Evolutionary conservation across 208 protist genomes (phyloP), one percentile per base, ranked within the genome.

Genomic region (Acanthamoeba healyi): DNA sequence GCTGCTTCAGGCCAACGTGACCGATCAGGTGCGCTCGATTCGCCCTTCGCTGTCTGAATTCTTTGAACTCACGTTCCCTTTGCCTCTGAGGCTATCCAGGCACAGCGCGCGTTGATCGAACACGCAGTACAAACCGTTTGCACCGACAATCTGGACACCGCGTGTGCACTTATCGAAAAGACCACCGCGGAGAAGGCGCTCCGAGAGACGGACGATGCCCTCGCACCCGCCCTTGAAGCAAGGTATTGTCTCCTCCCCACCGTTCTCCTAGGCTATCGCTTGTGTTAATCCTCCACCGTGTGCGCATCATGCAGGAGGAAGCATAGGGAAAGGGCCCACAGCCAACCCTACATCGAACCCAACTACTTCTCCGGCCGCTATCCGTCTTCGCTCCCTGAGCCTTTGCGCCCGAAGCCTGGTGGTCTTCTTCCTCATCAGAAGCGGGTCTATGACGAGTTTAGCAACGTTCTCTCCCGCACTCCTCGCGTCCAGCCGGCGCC

Each of bases 151-250:
- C 88, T 98, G 14, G 97, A 98, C 74, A 94, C 97, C 24, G 97
- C 96, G 29, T 98, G 97, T 79, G 82, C 89, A 0, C 93, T 98
- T 34, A 97, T 98, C 88, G 97, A 98, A 77, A 96, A 95, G 34
- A 97, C 97, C 32, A 98, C 99, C 4, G 97, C 97, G n/a, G 98
- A 99, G 93, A 98, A 98, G 94, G 98, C 98, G 17, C 96, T 97
- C 24, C 95, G 95, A 44, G 96, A 98, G 32, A 97, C 98, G 2
- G 97, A 99, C 29, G 97, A 98, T 61, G 96, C 98, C 51, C 98
- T 99, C 40, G 94, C 96, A 1, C 84, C 95, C n/a, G 96, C 95
- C 79, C 86, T 96, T 88, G 70, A 87, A 49, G 95, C 94, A 40
- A 46, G 96, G 51, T 49, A 49, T n/a, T n/a, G n/a, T n/a, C n/a